Evolutionary conservation across 371 early-diverging fungal species (phyloP).

Genomic region (Capniomyces stellatus): DNA sequence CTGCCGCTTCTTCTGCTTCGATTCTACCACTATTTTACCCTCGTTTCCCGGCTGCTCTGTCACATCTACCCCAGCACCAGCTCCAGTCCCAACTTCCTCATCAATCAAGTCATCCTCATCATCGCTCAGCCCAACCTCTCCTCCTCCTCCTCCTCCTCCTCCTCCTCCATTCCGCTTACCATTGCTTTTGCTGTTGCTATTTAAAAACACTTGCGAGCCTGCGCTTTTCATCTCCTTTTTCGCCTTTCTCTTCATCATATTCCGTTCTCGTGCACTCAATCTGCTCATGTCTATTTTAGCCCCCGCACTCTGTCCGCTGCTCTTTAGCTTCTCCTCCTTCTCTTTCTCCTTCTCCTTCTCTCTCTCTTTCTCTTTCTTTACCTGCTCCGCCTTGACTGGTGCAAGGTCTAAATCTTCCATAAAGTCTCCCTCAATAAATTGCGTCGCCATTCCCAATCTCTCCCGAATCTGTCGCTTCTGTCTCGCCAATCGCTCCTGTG

Average conservation of each 20-base stretch:
- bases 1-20: conserved; percentile 26
- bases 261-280: conserved; percentile 79
- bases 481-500: conserved; percentile 60
- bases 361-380: not conserved
- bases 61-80: conserved; percentile 6
- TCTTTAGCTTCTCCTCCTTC: conserved; percentile 6
- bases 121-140: conserved; percentile 34
- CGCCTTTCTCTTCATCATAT: conserved; percentile 69
- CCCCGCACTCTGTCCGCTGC: not conserved
- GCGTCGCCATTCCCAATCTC: conserved; percentile 67
- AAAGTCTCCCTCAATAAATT: conserved; percentile 64
- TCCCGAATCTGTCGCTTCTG: conserved; percentile 70
- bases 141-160: not conserved
- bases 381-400: not conserved
- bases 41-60: conserved; percentile 35
- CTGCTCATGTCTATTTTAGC: conserved; percentile 48
- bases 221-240: conserved; percentile 37
- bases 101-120: conserved; percentile 4
- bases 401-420: conserved; percentile 20
- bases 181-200: not conserved
- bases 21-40: conserved; percentile 53
- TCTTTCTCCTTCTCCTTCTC: conserved; percentile 4
- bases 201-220: conserved; percentile 3
- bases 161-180: not conserved
- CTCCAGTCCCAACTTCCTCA: not conserved